Conservation (phyloP, 805 yeast genomes). For the Starmera caribaea region DNA sequence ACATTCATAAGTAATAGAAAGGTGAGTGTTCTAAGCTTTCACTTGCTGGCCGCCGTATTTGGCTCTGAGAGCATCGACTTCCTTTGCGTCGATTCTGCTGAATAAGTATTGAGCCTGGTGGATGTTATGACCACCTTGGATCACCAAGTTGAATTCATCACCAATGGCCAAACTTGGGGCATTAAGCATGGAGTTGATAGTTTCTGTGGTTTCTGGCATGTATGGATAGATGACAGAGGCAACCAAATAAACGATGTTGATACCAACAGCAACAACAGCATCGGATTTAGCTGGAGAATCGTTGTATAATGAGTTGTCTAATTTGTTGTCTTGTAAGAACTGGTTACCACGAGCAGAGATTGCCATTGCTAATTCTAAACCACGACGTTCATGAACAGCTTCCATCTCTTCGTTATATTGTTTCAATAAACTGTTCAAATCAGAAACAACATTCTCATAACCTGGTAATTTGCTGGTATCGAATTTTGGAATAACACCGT, state of each 20-base stretch:
- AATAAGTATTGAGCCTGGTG: constrained; percentile 89
- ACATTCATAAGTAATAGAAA: no score
- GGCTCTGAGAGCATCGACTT: constrained; percentile 78
- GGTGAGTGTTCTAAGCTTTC: neutral
- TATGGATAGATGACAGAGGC: constrained; percentile 77
- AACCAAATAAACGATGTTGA: constrained; percentile 81
- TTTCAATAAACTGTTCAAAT: constrained; percentile 51
- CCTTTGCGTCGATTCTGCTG: constrained; percentile 83
- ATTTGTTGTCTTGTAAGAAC: constrained; percentile 91
- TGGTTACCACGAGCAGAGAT: constrained; percentile 88
- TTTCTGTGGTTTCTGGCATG: constrained; percentile 75
- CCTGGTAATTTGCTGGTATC: constrained; percentile 37
- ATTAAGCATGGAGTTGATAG: constrained; percentile 70
- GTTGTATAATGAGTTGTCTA: constrained; percentile 78
- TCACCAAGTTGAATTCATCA: constrained; percentile 58
- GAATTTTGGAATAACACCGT: constrained; percentile 77
- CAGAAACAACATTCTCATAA: constrained; percentile 37
- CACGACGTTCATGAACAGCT: constrained; percentile 71
- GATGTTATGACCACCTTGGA: constrained; percentile 76
- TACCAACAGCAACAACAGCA: constrained; percentile 86
- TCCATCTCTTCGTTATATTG: constrained; percentile 69
- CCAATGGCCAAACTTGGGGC: constrained; percentile 75
- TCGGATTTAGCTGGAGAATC: constrained; percentile 74
- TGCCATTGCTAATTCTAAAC: constrained; percentile 86
- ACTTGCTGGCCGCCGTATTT: constrained; percentile 75